Evolutionary conservation across 1,284 basidiomycete genomes (phyloP).

Genomic region (Anthracocystis walkeri): DNA sequence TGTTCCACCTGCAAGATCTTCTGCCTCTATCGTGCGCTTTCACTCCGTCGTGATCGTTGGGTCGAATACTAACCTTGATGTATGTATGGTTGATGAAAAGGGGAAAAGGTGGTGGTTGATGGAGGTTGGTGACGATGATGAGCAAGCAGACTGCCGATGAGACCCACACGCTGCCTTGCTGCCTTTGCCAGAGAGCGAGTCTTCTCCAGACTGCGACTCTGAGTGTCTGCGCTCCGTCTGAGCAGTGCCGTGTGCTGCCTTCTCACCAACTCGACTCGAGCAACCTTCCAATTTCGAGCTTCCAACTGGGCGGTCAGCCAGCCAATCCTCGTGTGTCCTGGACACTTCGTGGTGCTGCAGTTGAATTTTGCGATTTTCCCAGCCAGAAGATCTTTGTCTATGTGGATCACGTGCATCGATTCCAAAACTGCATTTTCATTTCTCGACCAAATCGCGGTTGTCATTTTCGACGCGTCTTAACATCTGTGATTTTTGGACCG

Average conservation of each 20-base stretch:
- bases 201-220: not conserved
- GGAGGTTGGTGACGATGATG: constrained; percentile 20
- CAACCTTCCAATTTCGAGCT: constrained; percentile 6
- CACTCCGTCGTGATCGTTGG: constrained; percentile 5
- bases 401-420: not conserved
- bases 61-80: constrained; percentile 40
- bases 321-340: not conserved
- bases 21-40: constrained; percentile 3
- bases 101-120: constrained; percentile 40
- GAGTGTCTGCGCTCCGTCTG: not conserved
- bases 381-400: not conserved
- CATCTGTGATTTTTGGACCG: no score
- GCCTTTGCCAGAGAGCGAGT: not conserved
- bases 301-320: not conserved
- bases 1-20: not conserved
- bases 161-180: not conserved
- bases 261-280: not conserved
- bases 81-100: constrained; percentile 43
- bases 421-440: constrained; percentile 2
- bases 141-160: not conserved
- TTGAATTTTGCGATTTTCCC: not conserved
- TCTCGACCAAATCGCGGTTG: no score
- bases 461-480: no score
- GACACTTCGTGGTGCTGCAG: not conserved
- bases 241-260: not conserved